Conservation (phyloP, 768 basidiomycete genomes). For the Tremella yokohamensis region DNA sequence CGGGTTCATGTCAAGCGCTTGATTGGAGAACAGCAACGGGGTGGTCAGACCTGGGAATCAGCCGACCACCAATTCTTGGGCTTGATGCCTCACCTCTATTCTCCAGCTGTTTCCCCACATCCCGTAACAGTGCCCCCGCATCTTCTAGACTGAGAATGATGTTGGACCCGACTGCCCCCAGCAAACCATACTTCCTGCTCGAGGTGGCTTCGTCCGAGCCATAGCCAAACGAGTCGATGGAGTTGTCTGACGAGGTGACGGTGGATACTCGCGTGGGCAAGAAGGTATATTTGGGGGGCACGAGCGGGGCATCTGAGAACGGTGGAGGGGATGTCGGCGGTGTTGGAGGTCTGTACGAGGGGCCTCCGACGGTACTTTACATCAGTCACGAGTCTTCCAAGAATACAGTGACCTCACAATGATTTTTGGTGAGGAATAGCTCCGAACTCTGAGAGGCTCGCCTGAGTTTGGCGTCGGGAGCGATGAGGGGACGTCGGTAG, state of each 20-base stretch:
- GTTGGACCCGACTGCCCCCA: constrained; percentile 29
- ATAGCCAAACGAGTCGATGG: constrained; percentile 37
- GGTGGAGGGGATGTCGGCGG: constrained; percentile 4
- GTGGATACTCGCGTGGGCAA: constrained; percentile 24
- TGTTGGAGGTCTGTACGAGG: neutral
- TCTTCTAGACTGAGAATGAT: constrained; percentile 38
- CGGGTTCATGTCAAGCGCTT: constrained; percentile 77
- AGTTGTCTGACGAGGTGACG: constrained; percentile 23
- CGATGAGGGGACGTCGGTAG: neutral
- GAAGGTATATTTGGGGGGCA: constrained; percentile 37
- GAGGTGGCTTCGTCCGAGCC: constrained; percentile 22
- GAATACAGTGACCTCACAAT: neutral
- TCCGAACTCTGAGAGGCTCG: neutral
- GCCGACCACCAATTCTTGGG: neutral
- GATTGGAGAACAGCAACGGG: constrained; percentile 84
- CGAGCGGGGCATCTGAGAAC: constrained; percentile 12
- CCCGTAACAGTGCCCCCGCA: constrained; percentile 28
- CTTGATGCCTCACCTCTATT: constrained; percentile 31
- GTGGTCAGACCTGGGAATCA: constrained; percentile 62
- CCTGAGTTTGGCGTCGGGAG: too few relatives aligned
- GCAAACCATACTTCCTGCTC: constrained; percentile 32
- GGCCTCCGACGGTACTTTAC: neutral
- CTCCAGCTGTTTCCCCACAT: constrained; percentile 34
- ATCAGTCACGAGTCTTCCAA: neutral
- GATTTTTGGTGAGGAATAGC: neutral